Evolutionary conservation across 1,284 basidiomycete species (phyloP).

Genomic region (Apiotrichum siamense): DNA sequence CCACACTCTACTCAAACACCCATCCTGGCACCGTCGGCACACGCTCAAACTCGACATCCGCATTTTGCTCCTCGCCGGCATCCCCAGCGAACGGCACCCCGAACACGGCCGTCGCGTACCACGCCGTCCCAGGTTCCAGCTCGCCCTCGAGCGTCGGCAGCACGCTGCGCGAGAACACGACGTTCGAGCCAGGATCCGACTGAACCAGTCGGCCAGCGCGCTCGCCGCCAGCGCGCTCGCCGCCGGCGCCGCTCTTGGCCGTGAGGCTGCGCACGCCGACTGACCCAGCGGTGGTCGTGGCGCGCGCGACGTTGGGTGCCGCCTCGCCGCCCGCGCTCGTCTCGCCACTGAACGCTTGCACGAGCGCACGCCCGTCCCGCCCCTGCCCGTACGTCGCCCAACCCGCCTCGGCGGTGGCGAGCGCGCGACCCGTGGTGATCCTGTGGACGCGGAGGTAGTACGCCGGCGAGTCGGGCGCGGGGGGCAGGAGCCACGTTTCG

Average conservation of each 20-base stretch:
- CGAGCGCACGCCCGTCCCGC: slow-evolving; percentile 57
- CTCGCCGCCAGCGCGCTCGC: too few species aligned
- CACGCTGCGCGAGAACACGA: slow-evolving; percentile 62
- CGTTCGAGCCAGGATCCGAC: slow-evolving; percentile 65
- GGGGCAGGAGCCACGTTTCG: slow-evolving; percentile 69
- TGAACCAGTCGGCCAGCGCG: slow-evolving; percentile 54
- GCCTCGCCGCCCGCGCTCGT: slow-evolving; percentile 35
- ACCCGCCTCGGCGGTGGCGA: slow-evolving; percentile 62
- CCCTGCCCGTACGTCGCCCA: slow-evolving; percentile 68
- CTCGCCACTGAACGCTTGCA: slow-evolving; percentile 40
- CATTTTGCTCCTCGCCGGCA: too few species aligned
- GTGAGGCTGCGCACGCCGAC: slow-evolving; percentile 60
- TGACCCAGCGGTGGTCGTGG: slow-evolving; percentile 58
- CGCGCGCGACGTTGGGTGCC: slow-evolving; percentile 49
- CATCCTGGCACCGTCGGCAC: too few species aligned
- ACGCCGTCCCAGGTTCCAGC: slow-evolving; percentile 50
- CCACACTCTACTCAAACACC: too few species aligned
- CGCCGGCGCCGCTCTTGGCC: slow-evolving; percentile 34
- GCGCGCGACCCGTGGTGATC: slow-evolving; percentile 52
- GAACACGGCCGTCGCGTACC: slow-evolving; percentile 66
- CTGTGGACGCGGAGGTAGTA: slow-evolving; percentile 68
- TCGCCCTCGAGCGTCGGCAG: slow-evolving; percentile 59
- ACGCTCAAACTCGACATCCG: too few species aligned
- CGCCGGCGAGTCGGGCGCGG: slow-evolving; percentile 53
- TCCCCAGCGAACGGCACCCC: slow-evolving; percentile 34